Evolutionary conservation across 2,329 filamentous ascomycete genomes (phyloP), one percentile per base, ranked within the genome.

Genomic region (Plenodomus tracheiphilus): DNA sequence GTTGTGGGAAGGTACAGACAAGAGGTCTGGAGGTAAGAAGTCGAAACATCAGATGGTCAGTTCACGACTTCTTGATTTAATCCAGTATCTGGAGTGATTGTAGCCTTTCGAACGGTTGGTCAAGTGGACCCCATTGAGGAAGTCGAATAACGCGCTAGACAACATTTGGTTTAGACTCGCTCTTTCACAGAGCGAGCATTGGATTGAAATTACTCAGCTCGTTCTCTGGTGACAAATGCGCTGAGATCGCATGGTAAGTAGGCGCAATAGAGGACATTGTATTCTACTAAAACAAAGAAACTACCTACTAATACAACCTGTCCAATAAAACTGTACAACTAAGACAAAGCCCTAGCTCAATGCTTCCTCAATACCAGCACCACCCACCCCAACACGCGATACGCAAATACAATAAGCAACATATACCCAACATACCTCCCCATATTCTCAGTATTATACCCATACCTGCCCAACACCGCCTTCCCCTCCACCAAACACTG

Each of bases 351-450:
- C 8, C 4, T 15, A 32, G 4, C 28, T 32, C 11, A 32, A 15
- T 32, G 58, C 57, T 64, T 69, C 55, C 71, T 67, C 49, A 73
- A 42, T 50, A 69, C 75, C 59, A 91, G 71, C 19, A 83, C 85
- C 43, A 82, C 58, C 84, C 84, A 89, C 1, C 84, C 85, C 4
- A 90, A 77, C 4, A 90, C 39, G 42, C 89, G 76, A 74, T 92
- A 92, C 0, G 83, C 90, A 13, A 82, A 75, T 59, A 91, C 86
- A 56, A 96, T 95, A 2, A 78, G 84, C 43, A 95, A 66, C 76
- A 93, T 79, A 59, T 93, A 92, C 0, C 89, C 90, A 17, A 90
- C 83, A 79, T 89, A 89, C 64, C 83, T 81, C 2, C 84, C 86
- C 21, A 80, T 81, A 48, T 80, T 75, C 0, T 83, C 85, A 2